Evolutionary conservation across 495 filamentous ascomycete species (phyloP).

Genomic region (Xylaria venustula): DNA sequence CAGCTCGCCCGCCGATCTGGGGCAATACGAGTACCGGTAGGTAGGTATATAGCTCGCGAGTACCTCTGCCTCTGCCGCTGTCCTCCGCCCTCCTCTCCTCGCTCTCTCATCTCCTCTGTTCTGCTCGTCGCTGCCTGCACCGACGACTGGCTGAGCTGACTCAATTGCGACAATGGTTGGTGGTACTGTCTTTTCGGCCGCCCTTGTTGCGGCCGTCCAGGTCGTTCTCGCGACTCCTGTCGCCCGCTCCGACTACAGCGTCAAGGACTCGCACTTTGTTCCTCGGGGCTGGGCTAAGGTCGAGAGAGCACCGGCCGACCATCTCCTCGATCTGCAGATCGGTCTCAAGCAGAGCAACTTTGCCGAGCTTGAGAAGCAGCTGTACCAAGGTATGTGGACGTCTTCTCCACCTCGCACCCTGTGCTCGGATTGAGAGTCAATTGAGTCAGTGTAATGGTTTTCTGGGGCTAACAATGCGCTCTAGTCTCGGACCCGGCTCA

Average conservation of each 20-base stretch:
- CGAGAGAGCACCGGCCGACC: slow-evolving; percentile 45
- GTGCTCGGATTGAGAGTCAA: neutral
- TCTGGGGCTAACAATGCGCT: slow-evolving; percentile 28
- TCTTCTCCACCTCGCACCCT: neutral
- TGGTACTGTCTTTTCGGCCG: slow-evolving; percentile 24
- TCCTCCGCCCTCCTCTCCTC: neutral
- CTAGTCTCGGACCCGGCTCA: slow-evolving; percentile 56
- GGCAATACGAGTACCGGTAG: no score
- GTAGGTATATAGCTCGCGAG: no score
- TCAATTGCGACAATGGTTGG: slow-evolving; percentile 26
- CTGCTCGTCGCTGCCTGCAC: neutral
- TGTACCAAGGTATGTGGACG: slow-evolving; percentile 39
- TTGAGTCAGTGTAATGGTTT: neutral
- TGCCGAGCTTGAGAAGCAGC: slow-evolving; percentile 53
- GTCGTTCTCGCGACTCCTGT: slow-evolving; percentile 30
- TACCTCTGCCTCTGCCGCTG: neutral
- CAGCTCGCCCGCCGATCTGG: no score
- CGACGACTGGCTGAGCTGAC: neutral
- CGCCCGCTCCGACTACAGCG: slow-evolving; percentile 41
- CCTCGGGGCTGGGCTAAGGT: slow-evolving; percentile 48
- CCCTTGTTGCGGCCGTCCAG: slow-evolving; percentile 25
- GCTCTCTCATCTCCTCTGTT: neutral
- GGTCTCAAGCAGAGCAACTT: slow-evolving; percentile 38
- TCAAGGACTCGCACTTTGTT: slow-evolving; percentile 53
- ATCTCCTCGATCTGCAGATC: slow-evolving; percentile 34